phyloP scores from a whole-genome alignment of 257 asterid genomes.

The Fraxinus cuspidata region DNA sequence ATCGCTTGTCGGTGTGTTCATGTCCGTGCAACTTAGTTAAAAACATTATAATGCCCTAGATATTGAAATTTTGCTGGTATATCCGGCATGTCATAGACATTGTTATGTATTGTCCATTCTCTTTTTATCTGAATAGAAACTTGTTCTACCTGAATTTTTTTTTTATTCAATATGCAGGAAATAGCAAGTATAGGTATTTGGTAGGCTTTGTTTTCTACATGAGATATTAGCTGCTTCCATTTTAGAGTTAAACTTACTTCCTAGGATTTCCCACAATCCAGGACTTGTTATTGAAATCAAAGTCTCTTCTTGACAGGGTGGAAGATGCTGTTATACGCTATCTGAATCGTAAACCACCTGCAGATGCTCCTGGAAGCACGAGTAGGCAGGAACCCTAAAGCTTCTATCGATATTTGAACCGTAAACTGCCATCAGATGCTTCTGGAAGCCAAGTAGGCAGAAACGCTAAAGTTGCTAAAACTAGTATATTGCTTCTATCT shows the following conservation, averaged over 20 bases:
- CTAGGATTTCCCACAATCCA: background rate
- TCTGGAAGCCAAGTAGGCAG: constrained; percentile 47
- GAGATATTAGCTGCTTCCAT: background rate
- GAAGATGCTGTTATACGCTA: constrained; percentile 97
- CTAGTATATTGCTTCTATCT: background rate
- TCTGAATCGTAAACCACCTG: constrained; percentile 78
- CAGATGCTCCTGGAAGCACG: constrained; percentile 65
- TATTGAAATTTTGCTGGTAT: background rate
- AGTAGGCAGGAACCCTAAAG: constrained; percentile 21
- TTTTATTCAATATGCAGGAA: background rate
- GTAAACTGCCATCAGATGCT: constrained; percentile 67
- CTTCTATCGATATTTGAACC: constrained; percentile 52
- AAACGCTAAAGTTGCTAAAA: background rate
- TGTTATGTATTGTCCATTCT: background rate
- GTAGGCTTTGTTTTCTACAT: background rate
- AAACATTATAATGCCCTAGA: background rate
- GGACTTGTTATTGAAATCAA: constrained; percentile 23
- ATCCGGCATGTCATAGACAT: background rate
- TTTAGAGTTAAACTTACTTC: background rate
- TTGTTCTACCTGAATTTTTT: background rate
- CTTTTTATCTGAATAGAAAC: background rate
- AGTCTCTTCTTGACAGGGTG: constrained; percentile 61
- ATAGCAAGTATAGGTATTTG: too few relatives aligned
- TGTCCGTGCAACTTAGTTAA: too few relatives aligned
- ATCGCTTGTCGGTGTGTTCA: too few relatives aligned